phyloP scores from a whole-genome alignment of 2,329 filamentous ascomycete genomes.

The Trichoderma semiorbis region DNA sequence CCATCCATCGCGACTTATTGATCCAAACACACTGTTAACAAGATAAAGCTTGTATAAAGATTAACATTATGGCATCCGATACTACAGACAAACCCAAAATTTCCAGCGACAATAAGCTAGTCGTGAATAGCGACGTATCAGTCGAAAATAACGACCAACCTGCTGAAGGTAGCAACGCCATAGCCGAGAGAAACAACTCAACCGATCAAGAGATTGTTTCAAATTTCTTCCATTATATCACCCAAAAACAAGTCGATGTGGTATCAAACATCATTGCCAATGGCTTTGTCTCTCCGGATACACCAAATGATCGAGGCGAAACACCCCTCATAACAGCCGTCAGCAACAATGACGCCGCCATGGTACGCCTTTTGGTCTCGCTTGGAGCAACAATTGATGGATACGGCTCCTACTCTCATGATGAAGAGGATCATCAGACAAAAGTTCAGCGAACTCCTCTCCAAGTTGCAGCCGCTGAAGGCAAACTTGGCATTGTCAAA shows the following conservation, averaged over 20 bases:
- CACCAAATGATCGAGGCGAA: neutral
- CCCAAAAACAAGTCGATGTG: neutral
- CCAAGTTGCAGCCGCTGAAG: slow-evolving; percentile 40
- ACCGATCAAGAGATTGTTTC: neutral
- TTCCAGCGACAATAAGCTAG: neutral
- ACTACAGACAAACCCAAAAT: neutral
- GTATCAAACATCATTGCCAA: neutral
- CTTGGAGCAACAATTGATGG: slow-evolving; percentile 30
- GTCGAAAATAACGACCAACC: neutral
- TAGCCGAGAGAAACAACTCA: neutral
- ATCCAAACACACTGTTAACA: neutral
- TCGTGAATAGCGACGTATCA: neutral
- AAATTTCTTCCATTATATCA: neutral
- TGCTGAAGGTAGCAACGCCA: neutral
- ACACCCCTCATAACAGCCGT: slow-evolving; percentile 10
- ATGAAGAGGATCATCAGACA: slow-evolving; percentile 22
- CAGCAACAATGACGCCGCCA: neutral
- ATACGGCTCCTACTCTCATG: slow-evolving; percentile 21
- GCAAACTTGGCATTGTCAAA: slow-evolving; percentile 40
- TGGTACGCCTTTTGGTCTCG: neutral
- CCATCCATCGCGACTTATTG: neutral
- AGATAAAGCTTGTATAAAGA: neutral
- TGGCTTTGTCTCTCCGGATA: neutral
- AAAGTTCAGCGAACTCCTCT: slow-evolving; percentile 40
- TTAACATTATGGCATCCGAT: neutral